phyloP scores from a whole-genome alignment of 108 stramenopile genomes.

The Parmales sp. region DNA sequence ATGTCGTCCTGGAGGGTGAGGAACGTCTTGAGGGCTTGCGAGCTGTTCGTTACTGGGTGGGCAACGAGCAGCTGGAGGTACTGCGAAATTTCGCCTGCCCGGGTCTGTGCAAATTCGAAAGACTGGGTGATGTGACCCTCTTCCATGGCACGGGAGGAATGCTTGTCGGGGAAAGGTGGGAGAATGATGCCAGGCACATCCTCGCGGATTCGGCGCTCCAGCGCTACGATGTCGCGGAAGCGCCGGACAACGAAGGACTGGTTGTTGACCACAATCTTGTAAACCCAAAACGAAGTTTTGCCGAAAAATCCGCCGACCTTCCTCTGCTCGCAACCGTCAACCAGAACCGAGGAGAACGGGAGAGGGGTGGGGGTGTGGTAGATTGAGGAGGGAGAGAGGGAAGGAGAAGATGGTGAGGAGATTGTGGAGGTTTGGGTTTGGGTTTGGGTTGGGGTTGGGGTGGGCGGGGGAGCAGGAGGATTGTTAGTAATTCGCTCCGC shows the following conservation, averaged over 20 bases:
- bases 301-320: neutral
- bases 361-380: no score
- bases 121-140: constrained; percentile 69
- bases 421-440: no score
- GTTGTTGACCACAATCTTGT: constrained; percentile 7
- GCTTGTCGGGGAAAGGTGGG: constrained; percentile 75
- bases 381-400: no score
- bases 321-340: no score
- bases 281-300: neutral
- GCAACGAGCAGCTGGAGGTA: constrained; percentile 51
- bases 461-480: no score
- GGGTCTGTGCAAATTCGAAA: constrained; percentile 60
- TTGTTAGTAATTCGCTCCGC: no score
- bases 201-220: constrained; percentile 59
- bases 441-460: no score
- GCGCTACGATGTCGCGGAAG: constrained; percentile 74
- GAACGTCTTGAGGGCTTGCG: constrained; percentile 52
- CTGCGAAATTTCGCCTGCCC: constrained; percentile 45
- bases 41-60: constrained; percentile 50
- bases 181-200: constrained; percentile 63
- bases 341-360: no score
- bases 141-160: constrained; percentile 64
- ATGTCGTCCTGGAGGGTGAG: constrained; percentile 71
- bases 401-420: no score
- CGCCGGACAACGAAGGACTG: constrained; percentile 29